These are phyloP conservation scores for Lentinula lateritia DNA, from an alignment of 768 basidiomycete species.

Conservation along the genomic window DNA sequence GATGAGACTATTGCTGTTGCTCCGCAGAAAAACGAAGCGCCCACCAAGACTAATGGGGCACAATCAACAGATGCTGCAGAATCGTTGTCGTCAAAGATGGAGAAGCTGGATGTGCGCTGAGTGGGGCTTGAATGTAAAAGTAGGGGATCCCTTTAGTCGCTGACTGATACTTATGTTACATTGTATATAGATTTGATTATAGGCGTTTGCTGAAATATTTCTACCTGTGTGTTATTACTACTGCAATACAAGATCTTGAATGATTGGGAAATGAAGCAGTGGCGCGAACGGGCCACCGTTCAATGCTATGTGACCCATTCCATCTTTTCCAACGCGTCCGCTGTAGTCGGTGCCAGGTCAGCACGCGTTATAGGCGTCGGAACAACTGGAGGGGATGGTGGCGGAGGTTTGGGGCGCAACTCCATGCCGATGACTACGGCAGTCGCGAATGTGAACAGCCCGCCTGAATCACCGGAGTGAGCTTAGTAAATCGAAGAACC, in stretches of 20 bases:
- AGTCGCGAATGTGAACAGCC: constrained; percentile 61
- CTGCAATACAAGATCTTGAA: constrained; percentile 30
- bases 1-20: constrained; percentile 10
- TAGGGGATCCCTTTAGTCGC: background rate
- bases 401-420: constrained; percentile 39
- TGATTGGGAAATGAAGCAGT: background rate
- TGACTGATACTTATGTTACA: background rate
- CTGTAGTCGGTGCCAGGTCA: constrained; percentile 15
- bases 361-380: constrained; percentile 19
- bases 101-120: constrained; percentile 54
- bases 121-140: background rate
- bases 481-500: background rate
- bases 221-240: background rate
- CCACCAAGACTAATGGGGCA: background rate
- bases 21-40: background rate
- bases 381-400: constrained; percentile 19
- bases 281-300: background rate
- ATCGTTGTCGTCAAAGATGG: constrained; percentile 44
- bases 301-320: constrained; percentile 25
- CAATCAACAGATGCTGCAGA: background rate
- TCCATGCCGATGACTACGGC: constrained; percentile 70
- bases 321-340: constrained; percentile 26
- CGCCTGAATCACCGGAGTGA: constrained; percentile 31
- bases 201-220: background rate
- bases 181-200: constrained; percentile 5